phyloP scores from a whole-genome alignment of 345 rosid genomes.

The Chamaenerion angustifolium region DNA sequence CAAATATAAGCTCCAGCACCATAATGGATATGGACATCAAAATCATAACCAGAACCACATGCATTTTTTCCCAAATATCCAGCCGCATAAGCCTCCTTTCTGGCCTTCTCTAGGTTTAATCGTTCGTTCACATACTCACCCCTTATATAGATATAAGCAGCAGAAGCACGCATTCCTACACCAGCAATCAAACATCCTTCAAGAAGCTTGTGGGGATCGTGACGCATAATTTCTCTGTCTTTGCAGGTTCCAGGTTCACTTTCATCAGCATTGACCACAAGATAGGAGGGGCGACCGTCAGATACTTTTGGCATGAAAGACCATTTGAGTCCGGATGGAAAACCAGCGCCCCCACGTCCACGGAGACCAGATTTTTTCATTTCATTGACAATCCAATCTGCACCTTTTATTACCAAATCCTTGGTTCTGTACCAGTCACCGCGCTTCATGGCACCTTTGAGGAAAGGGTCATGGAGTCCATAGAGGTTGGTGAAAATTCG shows the following conservation, averaged over 20 bases:
- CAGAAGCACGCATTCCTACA: conserved; percentile 95
- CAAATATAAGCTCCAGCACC: conserved; percentile 99
- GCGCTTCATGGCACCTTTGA: conserved; percentile 90
- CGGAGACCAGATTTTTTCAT: conserved; percentile 92
- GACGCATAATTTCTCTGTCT: conserved; percentile 96
- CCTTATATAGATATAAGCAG: conserved; percentile 92
- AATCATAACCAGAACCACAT: conserved; percentile 95
- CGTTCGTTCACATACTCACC: conserved; percentile 97
- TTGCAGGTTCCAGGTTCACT: conserved; percentile 99
- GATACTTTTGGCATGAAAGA: conserved; percentile 97
- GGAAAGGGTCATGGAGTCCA: conserved; percentile 83
- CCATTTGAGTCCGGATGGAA: conserved; percentile 97
- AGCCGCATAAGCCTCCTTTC: conserved; percentile 86
- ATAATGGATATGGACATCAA: conserved; percentile 87
- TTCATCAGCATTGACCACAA: conserved; percentile 97
- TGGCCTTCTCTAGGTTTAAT: conserved; percentile 57
- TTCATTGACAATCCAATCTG: conserved; percentile 96
- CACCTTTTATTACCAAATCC: conserved; percentile 88
- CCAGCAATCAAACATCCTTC: conserved; percentile 99
- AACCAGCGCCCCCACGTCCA: conserved; percentile 99
- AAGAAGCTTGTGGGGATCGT: conserved; percentile 89
- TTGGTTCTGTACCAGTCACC: conserved; percentile 96
- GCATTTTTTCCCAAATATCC: conserved; percentile 93
- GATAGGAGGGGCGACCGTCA: conserved; percentile 95
- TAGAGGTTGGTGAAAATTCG: conserved; percentile 89